Evolutionary conservation across 2,329 filamentous ascomycete genomes (phyloP).

Genomic region (Xylariaceae sp.): DNA sequence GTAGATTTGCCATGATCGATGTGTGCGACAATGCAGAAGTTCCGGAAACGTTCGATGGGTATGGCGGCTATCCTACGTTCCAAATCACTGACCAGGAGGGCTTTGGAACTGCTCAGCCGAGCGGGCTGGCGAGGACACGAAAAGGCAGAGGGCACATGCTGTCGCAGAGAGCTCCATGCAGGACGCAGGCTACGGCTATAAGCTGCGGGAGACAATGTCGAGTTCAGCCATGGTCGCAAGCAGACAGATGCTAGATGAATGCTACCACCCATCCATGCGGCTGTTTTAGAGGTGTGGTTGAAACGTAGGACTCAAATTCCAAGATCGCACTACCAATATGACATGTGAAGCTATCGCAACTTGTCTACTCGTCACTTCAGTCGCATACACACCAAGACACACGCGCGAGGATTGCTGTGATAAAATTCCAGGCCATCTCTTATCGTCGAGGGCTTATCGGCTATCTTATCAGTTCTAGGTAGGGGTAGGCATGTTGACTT

Average conservation of each 20-base stretch:
- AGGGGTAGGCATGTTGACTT: background rate
- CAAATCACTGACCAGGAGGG: constrained; percentile 34
- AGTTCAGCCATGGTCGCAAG: constrained; percentile 26
- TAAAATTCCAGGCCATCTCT: background rate
- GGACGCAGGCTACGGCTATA: constrained; percentile 16
- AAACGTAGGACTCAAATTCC: no score
- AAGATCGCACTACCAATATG: no score
- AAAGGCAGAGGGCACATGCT: background rate
- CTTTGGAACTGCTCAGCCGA: constrained; percentile 19
- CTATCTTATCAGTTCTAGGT: background rate
- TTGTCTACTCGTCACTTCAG: background rate
- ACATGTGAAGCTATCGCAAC: background rate
- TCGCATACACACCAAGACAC: no score
- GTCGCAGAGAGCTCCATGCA: constrained; percentile 5
- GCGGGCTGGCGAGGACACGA: background rate
- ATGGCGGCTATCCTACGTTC: constrained; percentile 66
- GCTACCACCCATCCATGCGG: constrained; percentile 29
- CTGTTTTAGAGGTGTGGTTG: no score
- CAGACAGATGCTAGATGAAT: constrained; percentile 18
- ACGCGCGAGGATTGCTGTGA: no score
- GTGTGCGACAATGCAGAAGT: constrained; percentile 98
- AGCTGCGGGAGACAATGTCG: constrained; percentile 7
- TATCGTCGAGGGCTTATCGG: background rate
- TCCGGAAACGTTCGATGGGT: constrained; percentile 76
- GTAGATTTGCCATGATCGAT: constrained; percentile 99